Percentiles rank a stretch among this genome's conserved stretches.
phyloP scores from a whole-genome alignment of 805 yeast species.

The Candida gorgasii region DNA sequence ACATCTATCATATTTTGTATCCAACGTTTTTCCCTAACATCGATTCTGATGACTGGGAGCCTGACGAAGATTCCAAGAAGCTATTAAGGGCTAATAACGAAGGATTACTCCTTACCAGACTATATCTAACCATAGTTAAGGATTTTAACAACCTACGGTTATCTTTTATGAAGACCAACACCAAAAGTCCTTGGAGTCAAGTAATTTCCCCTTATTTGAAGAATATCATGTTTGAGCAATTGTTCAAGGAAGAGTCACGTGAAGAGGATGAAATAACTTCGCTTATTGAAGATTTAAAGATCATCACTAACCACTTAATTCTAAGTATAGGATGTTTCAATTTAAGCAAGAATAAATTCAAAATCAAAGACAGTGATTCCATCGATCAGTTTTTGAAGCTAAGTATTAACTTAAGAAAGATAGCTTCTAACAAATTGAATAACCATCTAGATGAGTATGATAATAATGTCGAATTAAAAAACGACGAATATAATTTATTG shows the following conservation, averaged over 20 bases:
- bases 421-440: slow-evolving; percentile 35
- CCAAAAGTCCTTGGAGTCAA: slow-evolving; percentile 29
- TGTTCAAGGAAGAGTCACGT: slow-evolving; percentile 13
- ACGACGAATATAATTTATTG: slow-evolving; percentile 30
- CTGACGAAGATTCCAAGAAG: slow-evolving; percentile 20
- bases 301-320: slow-evolving; percentile 24
- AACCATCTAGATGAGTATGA: slow-evolving; percentile 45
- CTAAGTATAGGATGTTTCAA: slow-evolving; percentile 24
- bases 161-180: slow-evolving; percentile 28
- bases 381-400: slow-evolving; percentile 26
- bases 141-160: slow-evolving; percentile 23
- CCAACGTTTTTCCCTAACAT: slow-evolving; percentile 46
- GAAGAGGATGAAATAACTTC: no score
- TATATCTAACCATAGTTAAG: slow-evolving; percentile 14
- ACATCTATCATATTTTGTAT: slow-evolving; percentile 43
- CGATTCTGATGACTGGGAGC: slow-evolving; percentile 43
- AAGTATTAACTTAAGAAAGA: slow-evolving; percentile 37
- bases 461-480: slow-evolving; percentile 18
- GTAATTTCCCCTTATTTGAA: slow-evolving; percentile 31
- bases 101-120: neutral
- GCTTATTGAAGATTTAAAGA: slow-evolving; percentile 23
- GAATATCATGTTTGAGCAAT: slow-evolving; percentile 30
- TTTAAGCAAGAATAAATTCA: slow-evolving; percentile 11
- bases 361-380: slow-evolving; percentile 16
- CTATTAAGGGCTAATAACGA: slow-evolving; percentile 16